phyloP scores from a whole-genome alignment of 106 monocot species.

The Vanilla planifolia region DNA sequence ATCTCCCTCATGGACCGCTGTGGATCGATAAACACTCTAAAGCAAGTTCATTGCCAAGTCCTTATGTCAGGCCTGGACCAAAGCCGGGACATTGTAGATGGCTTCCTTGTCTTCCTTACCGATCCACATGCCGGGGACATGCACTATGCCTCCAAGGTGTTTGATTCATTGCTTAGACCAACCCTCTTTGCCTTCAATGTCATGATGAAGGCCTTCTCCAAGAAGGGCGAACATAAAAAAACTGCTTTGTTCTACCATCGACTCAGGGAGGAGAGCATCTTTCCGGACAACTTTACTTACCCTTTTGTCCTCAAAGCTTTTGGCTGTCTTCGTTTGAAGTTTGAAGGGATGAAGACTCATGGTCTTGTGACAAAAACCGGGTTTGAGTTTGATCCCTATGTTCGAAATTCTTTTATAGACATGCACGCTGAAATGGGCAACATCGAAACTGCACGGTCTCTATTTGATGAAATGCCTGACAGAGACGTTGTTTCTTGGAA shows the following conservation, averaged over 20 bases:
- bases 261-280: constrained; percentile 18
- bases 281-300: constrained; percentile 45
- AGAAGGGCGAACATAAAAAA: background rate
- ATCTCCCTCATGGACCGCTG: constrained; percentile 24
- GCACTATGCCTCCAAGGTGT: constrained; percentile 22
- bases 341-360: constrained; percentile 22
- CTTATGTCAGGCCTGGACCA: constrained; percentile 28
- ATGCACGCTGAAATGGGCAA: constrained; percentile 30
- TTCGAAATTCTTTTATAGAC: constrained; percentile 36
- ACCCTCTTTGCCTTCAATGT: constrained; percentile 39
- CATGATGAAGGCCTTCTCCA: constrained; percentile 35
- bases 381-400: constrained; percentile 32
- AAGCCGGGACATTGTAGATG: constrained; percentile 27
- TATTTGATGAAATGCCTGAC: constrained; percentile 32
- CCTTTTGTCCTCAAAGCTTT: constrained; percentile 40
- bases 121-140: constrained; percentile 22
- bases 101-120: constrained; percentile 29
- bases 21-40: constrained; percentile 26
- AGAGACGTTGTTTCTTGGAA: constrained; percentile 32
- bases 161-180: constrained; percentile 12
- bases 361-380: constrained; percentile 25
- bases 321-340: constrained; percentile 9
- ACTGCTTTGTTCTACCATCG: constrained; percentile 14
- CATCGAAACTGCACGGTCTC: constrained; percentile 2
- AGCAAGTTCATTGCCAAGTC: constrained; percentile 39